Conservation (phyloP, 345 rosid genomes). For the Murraya paniculata region DNA sequence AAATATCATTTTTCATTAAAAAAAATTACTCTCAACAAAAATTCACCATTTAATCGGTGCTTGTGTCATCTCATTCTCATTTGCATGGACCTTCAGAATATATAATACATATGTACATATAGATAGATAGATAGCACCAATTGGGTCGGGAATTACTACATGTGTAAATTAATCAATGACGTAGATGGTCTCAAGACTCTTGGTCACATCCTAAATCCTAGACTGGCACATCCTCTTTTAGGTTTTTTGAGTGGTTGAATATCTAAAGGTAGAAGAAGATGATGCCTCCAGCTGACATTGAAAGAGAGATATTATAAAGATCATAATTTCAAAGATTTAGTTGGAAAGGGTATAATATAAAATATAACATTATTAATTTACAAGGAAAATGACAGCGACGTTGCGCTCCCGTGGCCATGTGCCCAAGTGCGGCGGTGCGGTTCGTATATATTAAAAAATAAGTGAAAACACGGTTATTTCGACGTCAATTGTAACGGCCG, state of each 20-base stretch:
- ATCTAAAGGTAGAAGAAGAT: not conserved
- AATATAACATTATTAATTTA: not conserved
- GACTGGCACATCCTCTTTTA: not conserved
- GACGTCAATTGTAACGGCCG: conserved; percentile 16
- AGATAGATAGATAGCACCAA: no score
- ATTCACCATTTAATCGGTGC: no score
- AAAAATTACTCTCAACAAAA: no score
- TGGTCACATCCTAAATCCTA: not conserved
- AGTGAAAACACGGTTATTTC: no score
- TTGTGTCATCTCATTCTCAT: no score
- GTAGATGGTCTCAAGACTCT: not conserved
- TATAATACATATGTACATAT: no score
- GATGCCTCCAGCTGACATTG: conserved; percentile 7
- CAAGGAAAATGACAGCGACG: conserved; percentile 17
- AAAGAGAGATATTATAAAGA: not conserved
- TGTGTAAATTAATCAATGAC: not conserved
- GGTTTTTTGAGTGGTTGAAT: not conserved
- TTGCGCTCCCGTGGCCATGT: conserved; percentile 35
- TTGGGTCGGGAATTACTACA: no score
- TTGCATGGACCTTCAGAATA: no score
- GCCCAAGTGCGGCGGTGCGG: conserved; percentile 44
- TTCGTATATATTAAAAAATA: not conserved
- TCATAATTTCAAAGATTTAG: not conserved
- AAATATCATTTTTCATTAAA: no score
- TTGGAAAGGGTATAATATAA: not conserved